Conservation (phyloP, 2,329 filamentous ascomycete species). For the Trichoderma semiorbis region DNA sequence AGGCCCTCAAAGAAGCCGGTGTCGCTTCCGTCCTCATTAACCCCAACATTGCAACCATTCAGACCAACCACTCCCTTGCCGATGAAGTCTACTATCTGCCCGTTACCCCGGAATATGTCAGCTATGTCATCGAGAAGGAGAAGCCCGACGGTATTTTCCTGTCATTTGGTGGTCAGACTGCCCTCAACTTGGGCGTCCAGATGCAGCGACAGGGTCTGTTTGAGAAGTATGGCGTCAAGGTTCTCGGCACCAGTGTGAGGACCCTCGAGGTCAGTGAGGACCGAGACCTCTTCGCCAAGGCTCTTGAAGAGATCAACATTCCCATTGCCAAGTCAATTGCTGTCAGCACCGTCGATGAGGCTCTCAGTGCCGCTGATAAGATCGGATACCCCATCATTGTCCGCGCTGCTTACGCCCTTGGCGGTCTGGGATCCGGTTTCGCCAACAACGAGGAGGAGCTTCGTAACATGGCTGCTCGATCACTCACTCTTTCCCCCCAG, state of each 20-base stretch:
- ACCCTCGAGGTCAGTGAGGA: constrained; percentile 95
- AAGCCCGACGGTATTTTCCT: constrained; percentile 95
- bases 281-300: constrained; percentile 92
- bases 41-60: constrained; percentile 97
- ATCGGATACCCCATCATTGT: constrained; percentile 98
- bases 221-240: constrained; percentile 91
- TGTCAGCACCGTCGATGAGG: constrained; percentile 86
- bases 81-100: constrained; percentile 98
- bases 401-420: constrained; percentile 91
- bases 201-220: constrained; percentile 96
- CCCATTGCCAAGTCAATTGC: constrained; percentile 96
- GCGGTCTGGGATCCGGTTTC: constrained; percentile 94
- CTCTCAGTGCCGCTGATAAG: constrained; percentile 77
- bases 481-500: constrained; percentile 88
- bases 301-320: constrained; percentile 94
- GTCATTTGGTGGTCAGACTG: constrained; percentile 95
- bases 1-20: constrained; percentile 93
- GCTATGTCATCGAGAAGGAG: constrained; percentile 95
- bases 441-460: constrained; percentile 93
- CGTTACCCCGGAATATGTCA: constrained; percentile 95
- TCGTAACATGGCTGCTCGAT: constrained; percentile 86
- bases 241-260: constrained; percentile 90
- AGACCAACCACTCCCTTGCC: constrained; percentile 92
- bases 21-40: constrained; percentile 92
- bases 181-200: constrained; percentile 91